Conservation (phyloP, 1,284 basidiomycete species). For the Pulveroboletus sp. region DNA sequence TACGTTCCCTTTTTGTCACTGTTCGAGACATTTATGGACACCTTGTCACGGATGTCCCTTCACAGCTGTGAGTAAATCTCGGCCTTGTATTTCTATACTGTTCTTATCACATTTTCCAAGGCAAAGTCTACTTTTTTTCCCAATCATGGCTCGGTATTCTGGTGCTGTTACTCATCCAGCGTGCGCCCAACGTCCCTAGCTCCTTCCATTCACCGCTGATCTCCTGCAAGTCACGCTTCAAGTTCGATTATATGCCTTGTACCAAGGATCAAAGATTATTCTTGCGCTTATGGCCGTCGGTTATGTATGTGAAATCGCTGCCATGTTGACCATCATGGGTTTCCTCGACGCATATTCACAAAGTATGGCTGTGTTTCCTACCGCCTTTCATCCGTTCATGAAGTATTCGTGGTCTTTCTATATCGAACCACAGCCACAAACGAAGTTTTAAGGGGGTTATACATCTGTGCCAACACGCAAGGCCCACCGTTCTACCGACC, state of each 20-base stretch:
- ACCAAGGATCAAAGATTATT: constrained; percentile 9
- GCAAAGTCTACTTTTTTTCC: constrained; percentile 7
- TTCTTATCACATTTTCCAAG: constrained; percentile 5
- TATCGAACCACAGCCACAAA: constrained; percentile 11
- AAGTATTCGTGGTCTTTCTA: no score
- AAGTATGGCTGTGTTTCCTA: constrained; percentile 4
- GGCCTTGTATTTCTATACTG: not conserved
- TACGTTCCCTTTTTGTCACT: not conserved
- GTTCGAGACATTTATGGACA: not conserved
- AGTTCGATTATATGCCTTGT: constrained; percentile 21
- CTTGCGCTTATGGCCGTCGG: constrained; percentile 10
- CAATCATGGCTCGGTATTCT: constrained; percentile 3
- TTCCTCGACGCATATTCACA: not conserved
- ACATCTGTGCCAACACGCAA: constrained; percentile 19
- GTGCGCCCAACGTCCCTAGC: constrained; percentile 1
- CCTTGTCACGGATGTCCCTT: not conserved
- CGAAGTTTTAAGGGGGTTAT: constrained; percentile 4
- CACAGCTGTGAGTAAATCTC: constrained; percentile 13
- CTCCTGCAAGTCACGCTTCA: constrained; percentile 16
- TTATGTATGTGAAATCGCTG: constrained; percentile 14
- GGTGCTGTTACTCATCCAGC: constrained; percentile 10
- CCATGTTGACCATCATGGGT: constrained; percentile 1
- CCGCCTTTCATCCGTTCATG: not conserved
- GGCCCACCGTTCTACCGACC: constrained; percentile 9
- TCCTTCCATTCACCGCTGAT: not conserved